Conservation (phyloP, 805 yeast genomes). For the Metschnikowia kunwiensis region DNA sequence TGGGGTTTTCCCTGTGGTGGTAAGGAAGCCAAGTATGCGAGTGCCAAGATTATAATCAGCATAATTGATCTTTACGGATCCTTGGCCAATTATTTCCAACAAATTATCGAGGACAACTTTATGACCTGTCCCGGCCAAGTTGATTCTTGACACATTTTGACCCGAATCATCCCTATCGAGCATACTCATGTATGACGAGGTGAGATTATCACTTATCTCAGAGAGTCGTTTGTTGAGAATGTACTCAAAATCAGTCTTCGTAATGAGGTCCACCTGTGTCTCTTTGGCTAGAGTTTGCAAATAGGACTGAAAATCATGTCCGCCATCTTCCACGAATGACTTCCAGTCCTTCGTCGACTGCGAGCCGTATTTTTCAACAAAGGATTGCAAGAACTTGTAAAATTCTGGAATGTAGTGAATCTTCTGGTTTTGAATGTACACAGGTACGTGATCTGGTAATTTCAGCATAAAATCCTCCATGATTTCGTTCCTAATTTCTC, state of each 20-base stretch:
- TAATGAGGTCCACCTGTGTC: slow-evolving; percentile 16
- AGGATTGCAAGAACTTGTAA: slow-evolving; percentile 31
- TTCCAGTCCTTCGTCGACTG: slow-evolving; percentile 23
- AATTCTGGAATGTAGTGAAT: slow-evolving; percentile 41
- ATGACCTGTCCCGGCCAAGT: slow-evolving; percentile 17
- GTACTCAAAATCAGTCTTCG: slow-evolving; percentile 24
- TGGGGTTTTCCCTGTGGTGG: slow-evolving; percentile 21
- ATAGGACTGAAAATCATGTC: slow-evolving; percentile 19
- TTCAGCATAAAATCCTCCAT: slow-evolving; percentile 19
- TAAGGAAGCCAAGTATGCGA: slow-evolving; percentile 39
- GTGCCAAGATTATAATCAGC: slow-evolving; percentile 40
- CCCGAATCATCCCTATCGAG: slow-evolving; percentile 25
- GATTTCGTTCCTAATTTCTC: slow-evolving; percentile 18
- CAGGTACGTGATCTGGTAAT: slow-evolving; percentile 33
- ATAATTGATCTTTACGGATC: slow-evolving; percentile 35
- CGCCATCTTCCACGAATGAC: slow-evolving; percentile 22
- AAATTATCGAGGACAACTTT: slow-evolving; percentile 28
- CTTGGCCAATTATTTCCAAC: slow-evolving; percentile 31
- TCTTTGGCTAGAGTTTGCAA: slow-evolving; percentile 12
- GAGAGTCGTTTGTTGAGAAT: slow-evolving; percentile 21
- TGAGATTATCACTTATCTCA: slow-evolving; percentile 24
- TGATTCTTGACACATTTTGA: slow-evolving; percentile 6
- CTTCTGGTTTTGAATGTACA: slow-evolving; percentile 29
- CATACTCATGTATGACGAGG: slow-evolving; percentile 24
- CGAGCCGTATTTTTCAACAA: slow-evolving; percentile 28